A percentile compares a stretch with the other conserved stretches of the same genome.
phyloP scores from a whole-genome alignment of 768 basidiomycete genomes.

The Cyclocybe cylindracea region DNA sequence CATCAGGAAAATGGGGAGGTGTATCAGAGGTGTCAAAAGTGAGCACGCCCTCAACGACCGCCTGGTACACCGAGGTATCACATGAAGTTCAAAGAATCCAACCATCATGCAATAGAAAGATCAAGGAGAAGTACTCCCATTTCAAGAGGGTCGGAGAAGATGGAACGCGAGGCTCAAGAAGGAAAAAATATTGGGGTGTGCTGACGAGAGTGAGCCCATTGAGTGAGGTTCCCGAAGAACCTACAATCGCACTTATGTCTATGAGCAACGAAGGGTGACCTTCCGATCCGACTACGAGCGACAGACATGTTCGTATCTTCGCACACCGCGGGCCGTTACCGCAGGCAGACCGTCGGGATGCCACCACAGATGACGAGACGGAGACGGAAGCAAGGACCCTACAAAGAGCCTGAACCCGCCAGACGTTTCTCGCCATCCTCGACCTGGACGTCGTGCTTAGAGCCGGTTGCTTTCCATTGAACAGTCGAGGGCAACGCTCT shows the following conservation, averaged over 20 bases:
- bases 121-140: not conserved
- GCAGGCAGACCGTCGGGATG: slow-evolving; percentile 32
- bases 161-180: slow-evolving; percentile 55
- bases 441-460: slow-evolving; percentile 65
- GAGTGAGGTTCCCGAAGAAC: slow-evolving; percentile 49
- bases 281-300: slow-evolving; percentile 42
- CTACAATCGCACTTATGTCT: slow-evolving; percentile 85
- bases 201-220: slow-evolving; percentile 92
- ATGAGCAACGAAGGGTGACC: slow-evolving; percentile 71
- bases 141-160: not conserved
- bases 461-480: slow-evolving; percentile 73
- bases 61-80: slow-evolving; percentile 46
- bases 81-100: slow-evolving; percentile 81
- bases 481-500: slow-evolving; percentile 62
- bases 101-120: slow-evolving; percentile 52
- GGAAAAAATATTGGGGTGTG: slow-evolving; percentile 59
- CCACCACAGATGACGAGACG: slow-evolving; percentile 60
- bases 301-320: slow-evolving; percentile 76
- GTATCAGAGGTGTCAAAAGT: slow-evolving; percentile 59
- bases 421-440: slow-evolving; percentile 53
- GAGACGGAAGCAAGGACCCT: slow-evolving; percentile 33
- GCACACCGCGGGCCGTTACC: slow-evolving; percentile 51
- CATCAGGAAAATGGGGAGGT: not conserved
- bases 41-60: slow-evolving; percentile 59
- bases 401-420: slow-evolving; percentile 20